Percentiles rank a stretch among this genome's conserved stretches.
Evolutionary conservation across 2,329 filamentous ascomycete species (phyloP).

Genomic region (Chlorencoelia australis): DNA sequence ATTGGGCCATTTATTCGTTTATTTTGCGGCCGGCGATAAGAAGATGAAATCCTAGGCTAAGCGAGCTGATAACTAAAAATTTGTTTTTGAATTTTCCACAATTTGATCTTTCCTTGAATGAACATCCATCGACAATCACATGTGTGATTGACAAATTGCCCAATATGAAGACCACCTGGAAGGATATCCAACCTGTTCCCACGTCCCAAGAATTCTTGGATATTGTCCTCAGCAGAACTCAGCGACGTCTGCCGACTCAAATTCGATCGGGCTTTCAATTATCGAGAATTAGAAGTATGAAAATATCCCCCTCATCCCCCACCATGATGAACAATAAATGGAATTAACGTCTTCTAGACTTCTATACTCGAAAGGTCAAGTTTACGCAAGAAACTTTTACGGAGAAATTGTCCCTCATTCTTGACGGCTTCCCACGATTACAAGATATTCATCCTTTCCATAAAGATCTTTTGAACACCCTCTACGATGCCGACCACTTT

Average conservation of each 20-base stretch:
- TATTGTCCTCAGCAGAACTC: constrained; percentile 88
- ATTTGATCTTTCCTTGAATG: constrained; percentile 9
- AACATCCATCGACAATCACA: too few relatives aligned
- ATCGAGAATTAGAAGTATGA: constrained; percentile 65
- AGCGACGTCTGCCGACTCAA: constrained; percentile 87
- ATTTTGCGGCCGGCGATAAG: too few relatives aligned
- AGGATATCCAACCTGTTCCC: constrained; percentile 78
- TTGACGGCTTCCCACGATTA: constrained; percentile 86
- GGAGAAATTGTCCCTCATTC: constrained; percentile 83
- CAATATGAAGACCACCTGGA: constrained; percentile 56
- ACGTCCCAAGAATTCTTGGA: constrained; percentile 94
- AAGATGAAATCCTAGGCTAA: too few relatives aligned
- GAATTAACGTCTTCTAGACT: constrained; percentile 44
- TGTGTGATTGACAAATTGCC: constrained; percentile 11
- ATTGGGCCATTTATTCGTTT: too few relatives aligned
- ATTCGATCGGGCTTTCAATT: constrained; percentile 96
- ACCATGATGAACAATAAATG: constrained; percentile 2
- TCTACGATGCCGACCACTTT: constrained; percentile 98
- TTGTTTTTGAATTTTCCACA: too few relatives aligned
- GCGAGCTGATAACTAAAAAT: too few relatives aligned
- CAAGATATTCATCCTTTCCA: constrained; percentile 94
- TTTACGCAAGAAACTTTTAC: constrained; percentile 95
- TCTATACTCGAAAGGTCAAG: constrained; percentile 97
- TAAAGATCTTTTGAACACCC: constrained; percentile 78
- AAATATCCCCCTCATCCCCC: constrained; percentile 4